A percentile compares a stretch with the other conserved stretches of the same genome.
Evolutionary conservation across 768 basidiomycete genomes (phyloP).

Genomic region (Russula ochroleuca): DNA sequence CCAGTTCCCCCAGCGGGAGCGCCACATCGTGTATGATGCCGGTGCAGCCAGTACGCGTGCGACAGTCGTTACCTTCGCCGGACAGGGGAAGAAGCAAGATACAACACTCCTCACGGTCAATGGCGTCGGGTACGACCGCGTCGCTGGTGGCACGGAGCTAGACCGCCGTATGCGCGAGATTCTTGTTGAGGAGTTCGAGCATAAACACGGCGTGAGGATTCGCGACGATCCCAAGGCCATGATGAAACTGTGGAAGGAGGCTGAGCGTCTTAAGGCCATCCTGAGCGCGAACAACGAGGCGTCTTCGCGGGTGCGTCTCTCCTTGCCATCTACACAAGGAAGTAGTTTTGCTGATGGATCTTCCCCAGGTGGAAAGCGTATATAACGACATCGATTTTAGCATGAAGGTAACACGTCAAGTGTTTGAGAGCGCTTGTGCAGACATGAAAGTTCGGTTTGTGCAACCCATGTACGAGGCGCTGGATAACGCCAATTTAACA

Average conservation of each 20-base stretch:
- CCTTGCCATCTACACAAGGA: background rate
- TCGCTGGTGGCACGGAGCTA: slow-evolving; percentile 75
- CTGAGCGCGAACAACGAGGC: slow-evolving; percentile 90
- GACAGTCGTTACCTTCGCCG: slow-evolving; percentile 65
- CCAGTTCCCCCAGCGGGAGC: slow-evolving; percentile 70
- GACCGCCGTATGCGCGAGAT: slow-evolving; percentile 80
- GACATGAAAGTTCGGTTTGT: slow-evolving; percentile 62
- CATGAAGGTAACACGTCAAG: slow-evolving; percentile 65
- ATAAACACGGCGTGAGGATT: slow-evolving; percentile 64
- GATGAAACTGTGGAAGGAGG: slow-evolving; percentile 94
- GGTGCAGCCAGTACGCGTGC: slow-evolving; percentile 81
- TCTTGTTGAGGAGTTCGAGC: slow-evolving; percentile 68
- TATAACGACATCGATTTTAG: slow-evolving; percentile 90
- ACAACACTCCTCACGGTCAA: slow-evolving; percentile 71
- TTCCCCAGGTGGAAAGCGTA: slow-evolving; percentile 73
- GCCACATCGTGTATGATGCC: slow-evolving; percentile 92
- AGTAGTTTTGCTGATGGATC: slow-evolving; percentile 5
- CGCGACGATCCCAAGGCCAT: slow-evolving; percentile 75
- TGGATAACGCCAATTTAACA: slow-evolving; percentile 60
- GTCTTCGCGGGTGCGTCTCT: slow-evolving; percentile 52
- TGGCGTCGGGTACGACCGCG: slow-evolving; percentile 79
- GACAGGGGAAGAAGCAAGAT: slow-evolving; percentile 42
- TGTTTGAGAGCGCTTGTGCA: slow-evolving; percentile 71
- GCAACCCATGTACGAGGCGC: slow-evolving; percentile 69
- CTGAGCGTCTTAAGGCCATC: slow-evolving; percentile 83